phyloP scores from a whole-genome alignment of 2,329 filamentous ascomycete genomes.

The Furcasterigmium furcatum region DNA sequence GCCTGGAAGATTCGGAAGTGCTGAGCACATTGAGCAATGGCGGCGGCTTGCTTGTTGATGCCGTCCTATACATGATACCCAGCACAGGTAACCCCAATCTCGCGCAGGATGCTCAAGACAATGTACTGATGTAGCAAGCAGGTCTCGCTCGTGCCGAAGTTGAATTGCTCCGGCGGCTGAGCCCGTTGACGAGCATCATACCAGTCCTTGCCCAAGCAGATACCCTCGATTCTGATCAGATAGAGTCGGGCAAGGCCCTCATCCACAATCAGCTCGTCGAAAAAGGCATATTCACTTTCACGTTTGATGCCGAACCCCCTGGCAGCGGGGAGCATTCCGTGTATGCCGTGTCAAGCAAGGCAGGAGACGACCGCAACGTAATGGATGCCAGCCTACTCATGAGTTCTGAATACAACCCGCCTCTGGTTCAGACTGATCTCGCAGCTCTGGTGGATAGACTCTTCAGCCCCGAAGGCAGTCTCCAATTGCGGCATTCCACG shows the following conservation, averaged over 20 bases:
- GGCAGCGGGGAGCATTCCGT: conserved; percentile 35
- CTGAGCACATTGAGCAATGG: conserved; percentile 75
- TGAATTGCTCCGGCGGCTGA: conserved; percentile 67
- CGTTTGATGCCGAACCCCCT: conserved; percentile 49
- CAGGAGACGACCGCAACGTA: conserved; percentile 67
- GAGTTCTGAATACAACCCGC: conserved; percentile 85
- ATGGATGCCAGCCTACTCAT: conserved; percentile 95
- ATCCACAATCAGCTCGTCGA: conserved; percentile 54
- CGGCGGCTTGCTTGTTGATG: conserved; percentile 81
- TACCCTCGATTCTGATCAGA: conserved; percentile 54
- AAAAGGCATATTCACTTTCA: conserved; percentile 61
- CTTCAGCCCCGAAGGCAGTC: conserved; percentile 74
- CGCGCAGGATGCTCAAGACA: not conserved
- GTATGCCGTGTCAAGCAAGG: conserved; percentile 75
- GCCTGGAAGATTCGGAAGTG: conserved; percentile 71
- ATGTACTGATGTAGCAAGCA: conserved; percentile 42
- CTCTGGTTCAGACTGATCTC: conserved; percentile 75
- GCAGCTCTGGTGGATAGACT: conserved; percentile 64
- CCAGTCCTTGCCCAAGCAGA: conserved; percentile 80
- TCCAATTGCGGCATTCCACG: conserved; percentile 78
- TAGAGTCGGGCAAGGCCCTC: conserved; percentile 56
- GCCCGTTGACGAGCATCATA: conserved; percentile 76
- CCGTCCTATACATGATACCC: conserved; percentile 77
- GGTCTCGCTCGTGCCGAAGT: conserved; percentile 46
- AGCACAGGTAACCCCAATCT: conserved; percentile 51